Conservation (phyloP, 805 yeast genomes). For the Schwanniomyces polymorphus region DNA sequence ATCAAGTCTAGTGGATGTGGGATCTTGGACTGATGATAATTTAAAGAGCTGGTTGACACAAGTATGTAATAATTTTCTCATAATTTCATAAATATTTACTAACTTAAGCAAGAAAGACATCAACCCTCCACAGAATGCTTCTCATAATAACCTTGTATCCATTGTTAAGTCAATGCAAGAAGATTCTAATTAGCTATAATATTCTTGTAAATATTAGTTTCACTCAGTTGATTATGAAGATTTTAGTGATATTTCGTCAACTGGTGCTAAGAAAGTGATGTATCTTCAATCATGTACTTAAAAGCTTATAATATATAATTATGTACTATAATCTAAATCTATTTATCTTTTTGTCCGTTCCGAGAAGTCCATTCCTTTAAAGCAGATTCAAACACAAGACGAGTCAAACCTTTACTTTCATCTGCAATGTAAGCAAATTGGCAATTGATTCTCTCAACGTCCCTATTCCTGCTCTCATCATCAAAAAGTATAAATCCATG, state of each 20-base stretch:
- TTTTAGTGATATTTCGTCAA: slow-evolving; percentile 1
- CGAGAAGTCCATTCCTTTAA: slow-evolving; percentile 29
- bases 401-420: slow-evolving; percentile 56
- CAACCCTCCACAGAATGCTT: slow-evolving; percentile 45
- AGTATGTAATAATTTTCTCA: slow-evolving; percentile 28
- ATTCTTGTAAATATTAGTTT: slow-evolving; percentile 17
- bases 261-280: background rate
- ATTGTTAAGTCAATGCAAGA: slow-evolving; percentile 44
- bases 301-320: background rate
- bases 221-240: slow-evolving; percentile 10
- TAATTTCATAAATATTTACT: background rate
- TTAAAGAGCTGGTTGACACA: slow-evolving; percentile 36
- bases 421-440: slow-evolving; percentile 64
- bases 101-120: slow-evolving; percentile 40
- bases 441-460: slow-evolving; percentile 71
- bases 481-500: slow-evolving; percentile 58
- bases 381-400: slow-evolving; percentile 51
- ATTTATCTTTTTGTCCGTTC: background rate
- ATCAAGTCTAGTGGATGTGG: slow-evolving; percentile 25
- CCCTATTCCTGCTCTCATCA: slow-evolving; percentile 77
- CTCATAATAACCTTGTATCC: slow-evolving; percentile 47
- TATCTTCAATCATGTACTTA: background rate
- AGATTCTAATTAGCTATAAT: slow-evolving; percentile 17
- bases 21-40: slow-evolving; percentile 35
- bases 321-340: background rate